phyloP scores from a whole-genome alignment of 192 early-diverging fungal genomes.

The Coemansia sp. region DNA sequence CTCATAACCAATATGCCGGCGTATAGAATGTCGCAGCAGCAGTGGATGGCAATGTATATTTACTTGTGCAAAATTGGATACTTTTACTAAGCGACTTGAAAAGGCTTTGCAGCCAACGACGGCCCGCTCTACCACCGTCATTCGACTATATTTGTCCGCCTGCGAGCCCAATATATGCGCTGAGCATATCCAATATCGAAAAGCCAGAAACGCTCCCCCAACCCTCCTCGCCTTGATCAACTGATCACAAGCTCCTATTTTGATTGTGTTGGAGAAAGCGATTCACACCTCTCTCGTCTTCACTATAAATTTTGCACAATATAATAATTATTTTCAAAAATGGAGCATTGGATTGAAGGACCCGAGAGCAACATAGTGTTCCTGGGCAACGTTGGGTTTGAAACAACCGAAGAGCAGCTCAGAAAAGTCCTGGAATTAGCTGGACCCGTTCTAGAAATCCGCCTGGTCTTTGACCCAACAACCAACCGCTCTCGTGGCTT shows the following conservation, averaged over 20 bases:
- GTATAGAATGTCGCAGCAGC: constrained; percentile 4
- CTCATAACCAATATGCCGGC: constrained; percentile 2
- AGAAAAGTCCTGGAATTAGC: constrained; percentile 90
- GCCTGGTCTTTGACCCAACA: constrained; percentile 86
- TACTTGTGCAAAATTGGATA: constrained; percentile 3
- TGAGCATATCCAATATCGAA: not conserved
- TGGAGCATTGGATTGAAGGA: constrained; percentile 33
- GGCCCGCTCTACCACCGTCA: not conserved
- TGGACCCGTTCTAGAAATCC: constrained; percentile 78
- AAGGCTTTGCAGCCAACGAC: not conserved
- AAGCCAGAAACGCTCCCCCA: not conserved
- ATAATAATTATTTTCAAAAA: constrained; percentile 5
- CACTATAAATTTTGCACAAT: not conserved
- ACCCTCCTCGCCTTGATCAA: not conserved
- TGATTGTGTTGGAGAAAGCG: not conserved
- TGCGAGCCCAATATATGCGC: not conserved
- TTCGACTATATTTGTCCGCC: not conserved
- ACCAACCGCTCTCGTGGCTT: constrained; percentile 84
- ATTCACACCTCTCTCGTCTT: not conserved
- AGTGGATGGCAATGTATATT: constrained; percentile 3
- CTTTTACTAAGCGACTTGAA: not conserved
- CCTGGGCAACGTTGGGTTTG: constrained; percentile 84
- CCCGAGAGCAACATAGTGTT: constrained; percentile 42
- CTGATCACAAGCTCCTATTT: not conserved
- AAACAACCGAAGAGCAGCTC: constrained; percentile 89